These are phyloP conservation scores for Lentinula edodes DNA, from an alignment of 768 basidiomycete genomes.

Conservation along the genomic window DNA sequence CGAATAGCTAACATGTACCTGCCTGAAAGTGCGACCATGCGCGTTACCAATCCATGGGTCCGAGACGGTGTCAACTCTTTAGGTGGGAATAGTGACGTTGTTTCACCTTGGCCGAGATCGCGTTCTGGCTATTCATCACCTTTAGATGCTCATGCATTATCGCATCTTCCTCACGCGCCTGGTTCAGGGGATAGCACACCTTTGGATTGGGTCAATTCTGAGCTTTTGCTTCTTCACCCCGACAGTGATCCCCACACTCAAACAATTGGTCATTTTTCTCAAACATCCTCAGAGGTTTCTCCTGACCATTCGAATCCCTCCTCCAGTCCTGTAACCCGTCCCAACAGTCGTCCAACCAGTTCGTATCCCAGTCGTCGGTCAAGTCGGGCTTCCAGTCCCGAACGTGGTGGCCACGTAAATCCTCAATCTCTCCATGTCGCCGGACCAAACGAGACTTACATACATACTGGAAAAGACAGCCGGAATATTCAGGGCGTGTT, in stretches of 20 bases:
- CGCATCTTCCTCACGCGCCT: constrained; percentile 42
- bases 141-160: constrained; percentile 28
- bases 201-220: constrained; percentile 81
- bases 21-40: constrained; percentile 56
- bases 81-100: constrained; percentile 14
- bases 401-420: constrained; percentile 23
- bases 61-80: constrained; percentile 32
- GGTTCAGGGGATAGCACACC: constrained; percentile 39
- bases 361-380: constrained; percentile 26
- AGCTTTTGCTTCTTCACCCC: constrained; percentile 58
- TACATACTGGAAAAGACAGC: constrained; percentile 47
- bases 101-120: constrained; percentile 14
- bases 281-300: constrained; percentile 1
- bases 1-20: constrained; percentile 78
- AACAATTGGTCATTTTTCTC: background rate
- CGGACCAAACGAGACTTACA: constrained; percentile 38
- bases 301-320: constrained; percentile 16
- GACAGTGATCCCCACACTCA: constrained; percentile 30
- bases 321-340: constrained; percentile 18
- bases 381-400: constrained; percentile 57
- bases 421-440: constrained; percentile 13
- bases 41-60: constrained; percentile 63
- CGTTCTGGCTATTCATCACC: constrained; percentile 35
- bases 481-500: constrained; percentile 49
- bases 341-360: constrained; percentile 17